Base-by-base conservation (phyloP, 192 early-diverging fungal species). In the Anaeromyces robustus region DNA sequence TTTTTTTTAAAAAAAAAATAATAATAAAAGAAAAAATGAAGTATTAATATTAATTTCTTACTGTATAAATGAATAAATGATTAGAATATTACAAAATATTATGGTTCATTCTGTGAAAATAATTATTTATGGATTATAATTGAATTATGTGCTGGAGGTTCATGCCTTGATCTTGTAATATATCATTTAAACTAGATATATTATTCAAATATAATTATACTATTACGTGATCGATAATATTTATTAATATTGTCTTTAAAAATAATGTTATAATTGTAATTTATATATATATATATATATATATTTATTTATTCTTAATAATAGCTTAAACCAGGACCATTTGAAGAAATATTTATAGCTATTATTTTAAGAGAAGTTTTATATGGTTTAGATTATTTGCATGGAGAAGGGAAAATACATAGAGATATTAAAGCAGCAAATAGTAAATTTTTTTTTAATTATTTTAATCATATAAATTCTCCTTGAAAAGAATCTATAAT, bases 81-180 rank as follows among this genome's bases (percentile, higher is more conserved):
- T 4, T 68, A 68, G 52, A 68, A 68, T 41, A 79, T 77, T 29
- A 78, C 81, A 86, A 92, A 87, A 80, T 97, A 97, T 87, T 93
- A 92, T 88, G 95, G 94, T 17, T 96, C 96, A 79, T 98, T 26
- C n/a, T 22, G 26, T 11, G 52, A 68, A n/a, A 68, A 68, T n/a
- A 68, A 68, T 68, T 68, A 68, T 68, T 68, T 68, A 68, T 68
- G 52, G 52, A 68, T 68, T 68, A 68, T 68, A n/a, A 68, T 68
- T 68, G 52, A 68, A 68, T 97, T 93, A 83, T 97, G 96, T 84
- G 93, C 89, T 30, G 98, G 98, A 30, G 97, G 97, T 29, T 96
- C 95, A 12, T 97, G 96, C 81, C 90, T 93, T 29, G 96, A 99
- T 83, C 88, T 99, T 83, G 93, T 96, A 89, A n/a, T n/a, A n/a